Base-by-base conservation (phyloP, 331 rosid genomes). In the Spiraea crenata region DNA sequence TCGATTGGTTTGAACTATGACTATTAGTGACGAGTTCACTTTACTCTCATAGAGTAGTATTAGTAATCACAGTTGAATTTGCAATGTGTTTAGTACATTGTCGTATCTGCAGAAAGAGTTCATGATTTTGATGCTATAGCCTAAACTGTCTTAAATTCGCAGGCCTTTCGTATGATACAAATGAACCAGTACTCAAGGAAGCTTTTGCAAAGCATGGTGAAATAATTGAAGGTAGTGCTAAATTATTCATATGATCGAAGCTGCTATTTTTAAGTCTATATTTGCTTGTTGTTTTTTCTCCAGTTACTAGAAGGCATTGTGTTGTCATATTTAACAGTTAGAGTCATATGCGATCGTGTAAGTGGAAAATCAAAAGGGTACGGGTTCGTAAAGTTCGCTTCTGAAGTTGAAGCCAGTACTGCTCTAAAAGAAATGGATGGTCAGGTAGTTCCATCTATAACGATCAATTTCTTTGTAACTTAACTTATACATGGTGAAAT, bases 121-220 rank as follows among this genome's bases (percentile, higher is more conserved):
- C 31, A 25, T 25, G 31, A 25, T 25, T 25, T 25, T 25, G 31
- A 0, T 20, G 4, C 20, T 13, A 2, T 7, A 7, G 17, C 31
- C 0, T 45, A 16, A 69, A 31, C 9, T 41, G 5, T 52, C 40
- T 40, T 63, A 40, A 35, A 31, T 35, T 31, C n/a, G 39, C 52
- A 86, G 93, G 95, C 48, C 83, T 91, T 71, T 86, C 95, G 7
- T 83, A 82, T 46, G 87, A 90, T 60, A 84, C 96, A 2, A 88
- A 90, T 61, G 96, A 90, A 79, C 74, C 95, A 8, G 82, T 81
- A 57, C 79, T 88, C 2, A 86, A 80, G 80, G 85, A 79, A 48
- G 80, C 84, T 38, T 91, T 91, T 69, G 80, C 66, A 16, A 79
- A 57, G 16, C 84, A 78, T 2, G 92, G 97, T 63, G 83, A 83